phyloP scores from a whole-genome alignment of 345 rosid genomes.

The Murraya paniculata region DNA sequence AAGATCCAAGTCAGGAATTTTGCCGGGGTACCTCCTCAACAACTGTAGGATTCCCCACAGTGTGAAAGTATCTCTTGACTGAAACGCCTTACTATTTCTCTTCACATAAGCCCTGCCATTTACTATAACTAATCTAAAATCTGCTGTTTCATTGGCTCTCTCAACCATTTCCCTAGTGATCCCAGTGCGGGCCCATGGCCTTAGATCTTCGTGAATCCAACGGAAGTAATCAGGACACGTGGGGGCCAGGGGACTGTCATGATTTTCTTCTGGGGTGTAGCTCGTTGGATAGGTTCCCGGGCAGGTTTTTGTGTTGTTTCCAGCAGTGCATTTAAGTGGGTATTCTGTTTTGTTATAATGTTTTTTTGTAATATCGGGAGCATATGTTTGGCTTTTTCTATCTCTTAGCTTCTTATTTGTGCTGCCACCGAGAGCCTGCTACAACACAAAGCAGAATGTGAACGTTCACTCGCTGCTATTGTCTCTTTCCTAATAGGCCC shows the following conservation, averaged over 20 bases:
- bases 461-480: background rate
- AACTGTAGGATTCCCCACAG: constrained; percentile 88
- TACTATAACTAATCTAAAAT: constrained; percentile 55
- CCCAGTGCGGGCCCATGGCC: constrained; percentile 75
- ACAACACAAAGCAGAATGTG: background rate
- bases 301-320: constrained; percentile 33
- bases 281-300: constrained; percentile 36
- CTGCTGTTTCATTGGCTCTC: constrained; percentile 48
- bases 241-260: constrained; percentile 15
- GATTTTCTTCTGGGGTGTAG: constrained; percentile 8
- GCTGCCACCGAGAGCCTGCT: constrained; percentile 23
- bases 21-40: constrained; percentile 69
- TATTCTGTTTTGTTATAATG: constrained; percentile 24
- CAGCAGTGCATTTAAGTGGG: constrained; percentile 48
- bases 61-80: constrained; percentile 76
- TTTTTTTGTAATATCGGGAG: constrained; percentile 12
- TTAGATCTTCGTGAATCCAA: constrained; percentile 91
- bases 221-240: constrained; percentile 83
- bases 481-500: too few species aligned
- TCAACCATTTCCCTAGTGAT: constrained; percentile 66
- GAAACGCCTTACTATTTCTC: constrained; percentile 44
- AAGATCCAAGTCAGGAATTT: constrained; percentile 74
- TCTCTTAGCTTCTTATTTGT: background rate
- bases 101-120: constrained; percentile 61
- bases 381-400: background rate